phyloP scores from a whole-genome alignment of 2,329 filamentous ascomycete genomes.

The Pseudogymnoascus sp. region DNA sequence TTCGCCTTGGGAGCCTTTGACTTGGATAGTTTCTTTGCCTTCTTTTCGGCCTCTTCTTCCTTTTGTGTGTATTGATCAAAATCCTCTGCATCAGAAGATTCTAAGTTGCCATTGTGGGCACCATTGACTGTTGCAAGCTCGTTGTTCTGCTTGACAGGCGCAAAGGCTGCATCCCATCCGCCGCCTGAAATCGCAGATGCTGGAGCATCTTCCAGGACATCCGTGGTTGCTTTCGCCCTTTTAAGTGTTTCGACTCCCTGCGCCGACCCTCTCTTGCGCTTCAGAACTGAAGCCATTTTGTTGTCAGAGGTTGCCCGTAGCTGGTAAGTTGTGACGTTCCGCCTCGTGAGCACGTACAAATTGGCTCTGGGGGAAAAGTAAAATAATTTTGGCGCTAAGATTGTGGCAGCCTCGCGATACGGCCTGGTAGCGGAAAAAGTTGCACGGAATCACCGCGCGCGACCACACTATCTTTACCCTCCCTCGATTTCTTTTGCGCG shows the following conservation, averaged over 20 bases:
- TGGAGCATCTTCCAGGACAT: slow-evolving; percentile 13
- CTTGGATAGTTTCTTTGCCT: slow-evolving; percentile 24
- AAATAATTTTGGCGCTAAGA: slow-evolving; percentile 13
- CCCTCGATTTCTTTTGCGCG: not conserved
- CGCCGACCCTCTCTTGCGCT: slow-evolving; percentile 29
- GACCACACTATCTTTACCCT: not conserved
- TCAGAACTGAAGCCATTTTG: slow-evolving; percentile 28
- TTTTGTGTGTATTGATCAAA: slow-evolving; percentile 18
- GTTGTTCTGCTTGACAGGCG: slow-evolving; percentile 16
- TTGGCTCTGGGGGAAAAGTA: slow-evolving; percentile 1
- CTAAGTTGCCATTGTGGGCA: slow-evolving; percentile 12
- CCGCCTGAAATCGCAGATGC: not conserved
- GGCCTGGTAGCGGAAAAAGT: slow-evolving; percentile 7
- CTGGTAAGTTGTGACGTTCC: slow-evolving; percentile 8
- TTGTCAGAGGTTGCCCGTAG: slow-evolving; percentile 23
- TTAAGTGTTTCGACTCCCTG: slow-evolving; percentile 25
- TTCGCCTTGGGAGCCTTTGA: slow-evolving; percentile 22
- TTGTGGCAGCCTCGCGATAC: slow-evolving; percentile 11
- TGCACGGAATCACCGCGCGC: slow-evolving; percentile 2
- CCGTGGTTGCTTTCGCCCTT: slow-evolving; percentile 22
- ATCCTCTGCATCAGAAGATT: slow-evolving; percentile 18
- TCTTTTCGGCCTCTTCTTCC: slow-evolving; percentile 5
- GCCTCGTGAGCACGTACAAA: slow-evolving; percentile 10
- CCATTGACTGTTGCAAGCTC: slow-evolving; percentile 19
- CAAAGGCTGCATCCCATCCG: slow-evolving; percentile 25